These are phyloP conservation scores for Leishmania turanica DNA, from an alignment of 208 protist genomes.

Conservation along the genomic window DNA sequence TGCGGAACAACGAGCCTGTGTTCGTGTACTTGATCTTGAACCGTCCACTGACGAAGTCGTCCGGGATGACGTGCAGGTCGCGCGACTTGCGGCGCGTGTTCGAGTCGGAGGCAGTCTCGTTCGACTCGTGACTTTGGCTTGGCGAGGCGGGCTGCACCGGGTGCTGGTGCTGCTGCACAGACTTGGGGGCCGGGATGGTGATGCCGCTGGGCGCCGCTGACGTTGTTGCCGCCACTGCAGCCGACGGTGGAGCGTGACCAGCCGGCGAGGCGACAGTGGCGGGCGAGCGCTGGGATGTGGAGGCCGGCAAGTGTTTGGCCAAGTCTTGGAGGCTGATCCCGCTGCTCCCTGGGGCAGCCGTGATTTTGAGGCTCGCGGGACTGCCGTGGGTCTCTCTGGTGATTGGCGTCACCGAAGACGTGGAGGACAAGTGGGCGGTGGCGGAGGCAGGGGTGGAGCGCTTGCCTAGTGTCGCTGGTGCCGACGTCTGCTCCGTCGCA, in stretches of 20 bases:
- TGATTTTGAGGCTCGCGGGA: conserved; percentile 32
- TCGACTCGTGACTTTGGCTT: background rate
- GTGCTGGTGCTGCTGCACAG: conserved; percentile 20
- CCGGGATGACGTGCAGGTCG: conserved; percentile 34
- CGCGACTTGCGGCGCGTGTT: conserved; percentile 10
- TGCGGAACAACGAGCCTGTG: conserved; percentile 36
- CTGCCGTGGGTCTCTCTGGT: background rate
- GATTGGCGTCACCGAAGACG: conserved; percentile 4
- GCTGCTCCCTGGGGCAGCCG: conserved; percentile 26
- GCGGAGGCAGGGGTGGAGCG: conserved; percentile 29
- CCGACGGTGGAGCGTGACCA: conserved; percentile 4
- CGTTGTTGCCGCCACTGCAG: conserved; percentile 6
- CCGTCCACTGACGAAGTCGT: conserved; percentile 53
- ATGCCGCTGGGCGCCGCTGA: conserved; percentile 20
- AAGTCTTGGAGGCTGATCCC: conserved; percentile 52
- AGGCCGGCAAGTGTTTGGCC: conserved; percentile 32
- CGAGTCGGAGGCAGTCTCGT: conserved; percentile 5
- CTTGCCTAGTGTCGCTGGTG: conserved; percentile 5
- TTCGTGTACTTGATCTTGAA: conserved; percentile 42
- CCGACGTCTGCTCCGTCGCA: conserved; percentile 10
- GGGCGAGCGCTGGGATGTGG: conserved; percentile 18
- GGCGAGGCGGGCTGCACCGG: background rate
- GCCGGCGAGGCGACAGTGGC: background rate
- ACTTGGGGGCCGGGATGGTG: conserved; percentile 38
- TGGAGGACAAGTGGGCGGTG: conserved; percentile 35